Conservation (phyloP, 129 eudicot genomes). For the Logfia minima region DNA sequence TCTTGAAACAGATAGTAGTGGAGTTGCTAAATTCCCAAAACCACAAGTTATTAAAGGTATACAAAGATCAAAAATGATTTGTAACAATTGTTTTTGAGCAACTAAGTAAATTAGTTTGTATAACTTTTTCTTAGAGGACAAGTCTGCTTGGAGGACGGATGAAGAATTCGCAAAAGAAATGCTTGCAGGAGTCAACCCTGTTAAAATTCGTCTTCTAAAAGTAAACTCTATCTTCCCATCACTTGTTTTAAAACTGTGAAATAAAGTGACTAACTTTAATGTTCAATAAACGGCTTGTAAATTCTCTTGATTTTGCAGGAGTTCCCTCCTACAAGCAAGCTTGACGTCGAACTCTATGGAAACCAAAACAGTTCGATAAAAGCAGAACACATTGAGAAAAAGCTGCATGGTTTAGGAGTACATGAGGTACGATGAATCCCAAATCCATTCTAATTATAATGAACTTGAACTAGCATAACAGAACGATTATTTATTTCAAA, state of each 20-base stretch:
- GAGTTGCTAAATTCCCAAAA: conserved; percentile 48
- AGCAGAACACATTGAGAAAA: conserved; percentile 39
- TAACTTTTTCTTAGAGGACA: conserved; percentile 37
- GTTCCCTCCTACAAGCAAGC: conserved; percentile 71
- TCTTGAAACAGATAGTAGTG: conserved; percentile 44
- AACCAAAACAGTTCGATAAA: conserved; percentile 57
- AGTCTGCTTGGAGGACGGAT: conserved; percentile 59
- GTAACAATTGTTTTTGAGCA: not conserved
- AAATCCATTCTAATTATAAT: not conserved
- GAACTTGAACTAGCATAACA: not conserved
- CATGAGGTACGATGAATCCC: conserved; percentile 40
- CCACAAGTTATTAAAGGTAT: conserved; percentile 69
- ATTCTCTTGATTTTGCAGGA: conserved; percentile 37
- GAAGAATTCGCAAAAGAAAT: conserved; percentile 65
- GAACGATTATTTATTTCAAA: not conserved
- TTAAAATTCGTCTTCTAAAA: conserved; percentile 39
- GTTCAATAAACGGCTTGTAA: not conserved
- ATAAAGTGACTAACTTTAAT: not conserved
- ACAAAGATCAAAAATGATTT: not conserved
- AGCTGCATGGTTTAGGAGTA: conserved; percentile 48
- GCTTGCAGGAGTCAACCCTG: conserved; percentile 66
- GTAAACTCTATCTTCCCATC: conserved; percentile 28
- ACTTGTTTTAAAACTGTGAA: not conserved
- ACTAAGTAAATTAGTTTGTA: not conserved
- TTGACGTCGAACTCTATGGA: conserved; percentile 50